phyloP scores from a whole-genome alignment of 2,329 filamentous ascomycete genomes.

The Aspergillus eucalypticola region DNA sequence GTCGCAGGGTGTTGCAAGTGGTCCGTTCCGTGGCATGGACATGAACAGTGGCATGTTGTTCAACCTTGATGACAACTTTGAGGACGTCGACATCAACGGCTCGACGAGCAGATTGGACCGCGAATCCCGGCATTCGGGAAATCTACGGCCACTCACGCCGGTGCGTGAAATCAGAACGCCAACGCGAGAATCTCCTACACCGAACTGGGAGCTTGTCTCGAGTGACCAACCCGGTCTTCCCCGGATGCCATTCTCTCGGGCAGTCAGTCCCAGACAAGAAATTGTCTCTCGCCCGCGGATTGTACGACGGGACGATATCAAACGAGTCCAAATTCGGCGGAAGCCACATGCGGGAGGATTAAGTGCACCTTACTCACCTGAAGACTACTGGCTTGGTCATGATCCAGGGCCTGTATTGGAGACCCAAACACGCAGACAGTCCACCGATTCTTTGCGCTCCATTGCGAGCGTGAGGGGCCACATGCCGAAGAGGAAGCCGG shows the following conservation, averaged over 20 bases:
- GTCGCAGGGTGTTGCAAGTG: constrained; percentile 15
- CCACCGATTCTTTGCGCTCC: constrained; percentile 10
- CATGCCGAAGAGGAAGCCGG: constrained; percentile 26
- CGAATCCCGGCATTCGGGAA: constrained; percentile 23
- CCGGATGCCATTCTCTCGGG: constrained; percentile 21
- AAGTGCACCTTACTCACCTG: constrained; percentile 29
- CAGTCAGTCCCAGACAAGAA: constrained; percentile 30
- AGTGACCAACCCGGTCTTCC: constrained; percentile 19
- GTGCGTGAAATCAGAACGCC: constrained; percentile 26
- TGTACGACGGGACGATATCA: constrained; percentile 35
- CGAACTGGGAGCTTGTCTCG: constrained; percentile 4
- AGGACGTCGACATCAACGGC: constrained; percentile 30
- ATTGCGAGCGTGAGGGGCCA: constrained; percentile 6
- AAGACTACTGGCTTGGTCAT: constrained; percentile 32
- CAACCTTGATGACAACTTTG: constrained; percentile 23
- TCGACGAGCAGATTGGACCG: constrained; percentile 15
- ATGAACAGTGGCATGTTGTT: constrained; percentile 10
- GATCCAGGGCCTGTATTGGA: constrained; percentile 6
- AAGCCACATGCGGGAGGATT: constrained; percentile 28
- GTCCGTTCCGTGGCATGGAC: constrained; percentile 9
- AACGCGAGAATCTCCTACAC: constrained; percentile 9
- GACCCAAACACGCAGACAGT: constrained; percentile 2
- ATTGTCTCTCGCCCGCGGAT: constrained; percentile 36
- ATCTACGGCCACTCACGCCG: constrained; percentile 24
- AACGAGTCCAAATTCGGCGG: constrained; percentile 32